Evolutionary conservation across 2,329 filamentous ascomycete species (phyloP).

Genomic region (Parastagonospora nodorum): DNA sequence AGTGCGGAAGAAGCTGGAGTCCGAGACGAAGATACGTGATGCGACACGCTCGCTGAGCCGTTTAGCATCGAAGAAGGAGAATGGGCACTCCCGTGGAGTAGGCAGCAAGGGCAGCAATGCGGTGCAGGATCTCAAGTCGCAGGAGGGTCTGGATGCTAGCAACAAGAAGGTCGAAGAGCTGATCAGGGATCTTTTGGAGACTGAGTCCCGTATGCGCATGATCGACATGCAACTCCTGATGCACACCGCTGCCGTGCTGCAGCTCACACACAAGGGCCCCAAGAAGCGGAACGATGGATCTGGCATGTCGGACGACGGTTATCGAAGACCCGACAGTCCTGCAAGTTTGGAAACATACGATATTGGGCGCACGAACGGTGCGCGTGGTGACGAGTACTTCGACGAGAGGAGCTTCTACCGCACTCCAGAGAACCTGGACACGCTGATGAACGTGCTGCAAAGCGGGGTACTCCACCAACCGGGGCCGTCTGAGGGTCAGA

Average conservation of each 20-base stretch:
- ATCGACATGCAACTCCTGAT: conserved; percentile 77
- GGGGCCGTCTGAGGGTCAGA: conserved; percentile 36
- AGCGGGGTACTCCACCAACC: conserved; percentile 41
- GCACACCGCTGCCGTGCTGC: conserved; percentile 90
- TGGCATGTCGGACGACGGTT: conserved; percentile 39
- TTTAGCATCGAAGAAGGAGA: conserved; percentile 68
- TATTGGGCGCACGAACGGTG: conserved; percentile 58
- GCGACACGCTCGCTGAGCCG: conserved; percentile 85
- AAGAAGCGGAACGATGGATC: conserved; percentile 60
- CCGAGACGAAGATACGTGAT: conserved; percentile 94
- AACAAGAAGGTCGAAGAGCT: conserved; percentile 85
- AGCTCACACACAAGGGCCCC: conserved; percentile 83
- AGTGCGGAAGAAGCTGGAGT: conserved; percentile 78
- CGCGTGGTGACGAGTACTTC: conserved; percentile 67
- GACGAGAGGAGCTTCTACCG: conserved; percentile 78
- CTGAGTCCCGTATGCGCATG: conserved; percentile 77
- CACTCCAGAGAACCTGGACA: conserved; percentile 68
- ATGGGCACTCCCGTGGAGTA: conserved; percentile 56
- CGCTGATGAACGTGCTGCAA: conserved; percentile 44
- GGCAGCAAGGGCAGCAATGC: conserved; percentile 53
- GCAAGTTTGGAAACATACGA: conserved; percentile 76
- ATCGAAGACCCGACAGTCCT: conserved; percentile 69
- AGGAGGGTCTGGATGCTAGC: conserved; percentile 74
- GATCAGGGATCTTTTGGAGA: conserved; percentile 75
- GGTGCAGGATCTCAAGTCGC: conserved; percentile 56